Evolutionary conservation across 441 rosid genomes (phyloP), one percentile per base, ranked within the genome.

Genomic region (Erodium chrysanthum): DNA sequence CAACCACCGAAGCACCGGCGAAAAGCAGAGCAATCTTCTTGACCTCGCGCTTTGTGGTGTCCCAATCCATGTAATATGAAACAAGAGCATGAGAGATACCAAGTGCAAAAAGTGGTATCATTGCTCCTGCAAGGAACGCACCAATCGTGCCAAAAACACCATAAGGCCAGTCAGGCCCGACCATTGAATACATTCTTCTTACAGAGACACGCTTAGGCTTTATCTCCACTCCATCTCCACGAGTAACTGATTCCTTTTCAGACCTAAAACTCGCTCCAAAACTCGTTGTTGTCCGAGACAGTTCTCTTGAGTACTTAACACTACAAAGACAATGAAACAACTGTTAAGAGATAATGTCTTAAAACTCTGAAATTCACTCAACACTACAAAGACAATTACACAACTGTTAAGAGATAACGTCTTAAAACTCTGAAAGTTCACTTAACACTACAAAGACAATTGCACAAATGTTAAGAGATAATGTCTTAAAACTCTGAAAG

Each of bases 81-180:
- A 4, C 82, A 83, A 65, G 92, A 96, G 77, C 88, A 31, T 0
- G 91, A 97, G 74, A 80, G 87, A 78, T 90, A 88, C 83, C 92
- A 90, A 61, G 92, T 80, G 63, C 99, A 87, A 56, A 95, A 73
- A 61, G 92, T 93, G 3, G 99, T 98, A 18, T 88, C 27, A 95
- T 90, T 48, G 90, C 97, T 54, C 92, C 92, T 0, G 99, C 97
- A 0, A 90, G 92, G 84, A 92, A 88, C 14, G 99, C 99, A n/a
- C 96, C 90, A 21, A 95, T 80, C 0, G 99, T 92, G 48, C 99
- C 99, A 1, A 85, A 84, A 17, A 92, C 72, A 60, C 98, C 99
- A 67, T 87, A 95, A 71, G 81, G 82, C 99, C 99, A 95, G 74
- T 95, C 99, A 0, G 99, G 99, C 35, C 6, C 72, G 52, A 6